Conservation (phyloP, 2,329 filamentous ascomycete species). For the Venturia effusa region DNA sequence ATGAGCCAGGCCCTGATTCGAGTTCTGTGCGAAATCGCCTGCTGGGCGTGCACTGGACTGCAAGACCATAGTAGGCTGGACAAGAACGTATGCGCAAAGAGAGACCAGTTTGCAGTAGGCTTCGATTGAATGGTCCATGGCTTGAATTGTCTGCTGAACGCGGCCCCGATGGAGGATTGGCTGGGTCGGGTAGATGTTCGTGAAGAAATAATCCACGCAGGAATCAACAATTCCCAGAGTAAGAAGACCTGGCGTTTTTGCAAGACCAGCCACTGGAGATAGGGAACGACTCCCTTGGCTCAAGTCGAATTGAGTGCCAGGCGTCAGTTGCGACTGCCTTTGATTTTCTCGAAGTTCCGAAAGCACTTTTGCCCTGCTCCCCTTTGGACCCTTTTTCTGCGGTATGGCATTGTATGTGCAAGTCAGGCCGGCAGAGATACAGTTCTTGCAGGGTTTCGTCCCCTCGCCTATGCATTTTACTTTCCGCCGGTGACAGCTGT, state of each 20-base stretch:
- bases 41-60: slow-evolving; percentile 19
- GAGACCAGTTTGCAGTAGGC: slow-evolving; percentile 47
- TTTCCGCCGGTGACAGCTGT: slow-evolving; percentile 37
- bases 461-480: slow-evolving; percentile 41
- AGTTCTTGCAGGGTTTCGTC: slow-evolving; percentile 48
- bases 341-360: slow-evolving; percentile 47
- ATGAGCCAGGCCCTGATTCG: slow-evolving; percentile 16
- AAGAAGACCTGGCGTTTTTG: slow-evolving; percentile 38
- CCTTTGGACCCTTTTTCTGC: slow-evolving; percentile 53
- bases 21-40: slow-evolving; percentile 2
- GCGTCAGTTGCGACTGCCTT: slow-evolving; percentile 33
- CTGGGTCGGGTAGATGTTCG: slow-evolving; percentile 53
- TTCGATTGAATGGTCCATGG: slow-evolving; percentile 42
- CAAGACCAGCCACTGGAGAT: slow-evolving; percentile 30
- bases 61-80: slow-evolving; percentile 36
- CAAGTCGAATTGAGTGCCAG: slow-evolving; percentile 26
- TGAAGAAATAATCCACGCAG: slow-evolving; percentile 52
- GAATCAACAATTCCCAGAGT: slow-evolving; percentile 37
- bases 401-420: slow-evolving; percentile 56
- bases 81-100: slow-evolving; percentile 40
- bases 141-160: slow-evolving; percentile 42
- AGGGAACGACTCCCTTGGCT: slow-evolving; percentile 13
- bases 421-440: slow-evolving; percentile 45
- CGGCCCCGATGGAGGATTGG: slow-evolving; percentile 44
- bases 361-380: slow-evolving; percentile 51